phyloP scores from a whole-genome alignment of 2,329 filamentous ascomycete genomes.

The Fusarium pseudocircinatum region DNA sequence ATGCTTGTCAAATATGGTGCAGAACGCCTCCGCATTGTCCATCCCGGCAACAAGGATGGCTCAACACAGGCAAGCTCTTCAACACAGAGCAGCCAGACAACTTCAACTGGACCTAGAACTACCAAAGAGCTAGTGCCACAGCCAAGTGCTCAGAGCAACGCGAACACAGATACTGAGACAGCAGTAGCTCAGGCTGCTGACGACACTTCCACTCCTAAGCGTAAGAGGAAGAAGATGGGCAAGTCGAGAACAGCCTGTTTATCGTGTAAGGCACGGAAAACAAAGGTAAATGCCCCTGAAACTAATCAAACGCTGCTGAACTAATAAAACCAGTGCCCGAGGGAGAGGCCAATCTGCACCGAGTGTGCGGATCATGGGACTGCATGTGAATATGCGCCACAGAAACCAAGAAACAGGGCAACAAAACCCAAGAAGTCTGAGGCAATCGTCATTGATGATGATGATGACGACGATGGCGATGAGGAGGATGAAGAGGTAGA shows the following conservation, averaged over 20 bases:
- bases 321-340: slow-evolving; percentile 50
- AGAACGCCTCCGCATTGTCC: slow-evolving; percentile 65
- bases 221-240: slow-evolving; percentile 32
- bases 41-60: slow-evolving; percentile 55
- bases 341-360: slow-evolving; percentile 52
- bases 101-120: slow-evolving; percentile 42
- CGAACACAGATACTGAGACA: slow-evolving; percentile 14
- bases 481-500: slow-evolving; percentile 26
- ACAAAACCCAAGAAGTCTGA: slow-evolving; percentile 24
- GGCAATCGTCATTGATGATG: slow-evolving; percentile 17
- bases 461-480: background rate
- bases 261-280: slow-evolving; percentile 49
- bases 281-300: slow-evolving; percentile 48
- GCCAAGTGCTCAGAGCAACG: slow-evolving; percentile 23
- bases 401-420: slow-evolving; percentile 42
- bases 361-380: slow-evolving; percentile 48
- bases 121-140: slow-evolving; percentile 47
- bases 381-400: slow-evolving; percentile 53
- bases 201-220: slow-evolving; percentile 2
- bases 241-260: slow-evolving; percentile 51
- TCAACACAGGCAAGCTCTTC: slow-evolving; percentile 42
- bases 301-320: background rate
- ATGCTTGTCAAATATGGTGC: slow-evolving; percentile 68
- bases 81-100: slow-evolving; percentile 36
- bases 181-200: background rate